phyloP scores from a whole-genome alignment of 441 rosid species.

The Metrosideros polymorpha region DNA sequence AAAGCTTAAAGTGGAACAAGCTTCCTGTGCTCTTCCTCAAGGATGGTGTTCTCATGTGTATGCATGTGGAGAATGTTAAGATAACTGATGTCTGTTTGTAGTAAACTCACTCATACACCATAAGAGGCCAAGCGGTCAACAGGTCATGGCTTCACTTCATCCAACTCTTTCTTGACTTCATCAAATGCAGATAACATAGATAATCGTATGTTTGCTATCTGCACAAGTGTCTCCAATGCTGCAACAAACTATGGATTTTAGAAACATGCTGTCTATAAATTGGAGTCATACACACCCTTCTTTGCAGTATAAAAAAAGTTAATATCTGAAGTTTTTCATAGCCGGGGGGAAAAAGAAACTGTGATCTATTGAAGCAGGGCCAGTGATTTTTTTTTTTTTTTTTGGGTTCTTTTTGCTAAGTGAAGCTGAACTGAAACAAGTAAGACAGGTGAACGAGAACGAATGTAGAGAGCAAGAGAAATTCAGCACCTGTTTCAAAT shows the following conservation, averaged over 20 bases:
- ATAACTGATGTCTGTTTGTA: background rate
- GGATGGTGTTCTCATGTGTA: background rate
- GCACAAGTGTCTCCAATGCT: constrained; percentile 79
- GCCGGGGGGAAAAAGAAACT: background rate
- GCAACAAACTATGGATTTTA: constrained; percentile 3
- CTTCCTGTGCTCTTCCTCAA: background rate
- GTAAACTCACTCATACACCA: background rate
- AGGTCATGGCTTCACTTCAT: constrained; percentile 10
- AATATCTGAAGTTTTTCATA: background rate
- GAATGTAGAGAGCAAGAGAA: background rate
- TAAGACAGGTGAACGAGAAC: background rate
- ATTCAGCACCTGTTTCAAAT: constrained; percentile 66
- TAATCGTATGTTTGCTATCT: constrained; percentile 66
- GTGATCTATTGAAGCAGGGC: background rate
- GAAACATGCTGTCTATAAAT: background rate
- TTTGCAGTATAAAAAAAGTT: background rate
- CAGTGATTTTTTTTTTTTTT: background rate
- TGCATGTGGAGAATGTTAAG: background rate
- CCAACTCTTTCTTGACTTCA: constrained; percentile 23
- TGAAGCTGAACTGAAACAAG: background rate
- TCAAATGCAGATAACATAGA: constrained; percentile 45
- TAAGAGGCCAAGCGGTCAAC: background rate
- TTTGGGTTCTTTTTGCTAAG: background rate
- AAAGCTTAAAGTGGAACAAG: background rate
- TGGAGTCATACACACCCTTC: background rate